Conservation (phyloP, 2,329 filamentous ascomycete species). For the Bipolaris bicolor region DNA sequence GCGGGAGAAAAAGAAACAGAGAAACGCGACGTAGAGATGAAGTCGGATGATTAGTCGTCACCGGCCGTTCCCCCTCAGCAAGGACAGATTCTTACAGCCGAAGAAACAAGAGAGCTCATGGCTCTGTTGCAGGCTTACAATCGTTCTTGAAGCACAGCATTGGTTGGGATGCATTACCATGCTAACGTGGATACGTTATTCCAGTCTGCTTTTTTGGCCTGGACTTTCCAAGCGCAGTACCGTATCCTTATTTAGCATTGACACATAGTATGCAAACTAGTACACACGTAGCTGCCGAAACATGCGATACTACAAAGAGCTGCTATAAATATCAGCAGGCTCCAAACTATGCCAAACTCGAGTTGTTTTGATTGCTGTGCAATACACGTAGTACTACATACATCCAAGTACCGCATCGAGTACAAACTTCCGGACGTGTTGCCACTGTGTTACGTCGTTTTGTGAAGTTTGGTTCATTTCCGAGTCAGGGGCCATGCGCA, state of each 20-base stretch:
- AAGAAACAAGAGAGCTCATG: neutral
- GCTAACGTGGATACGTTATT: neutral
- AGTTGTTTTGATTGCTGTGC: too few relatives aligned
- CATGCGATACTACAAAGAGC: too few relatives aligned
- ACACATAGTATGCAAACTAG: too few relatives aligned
- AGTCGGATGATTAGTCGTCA: constrained; percentile 17
- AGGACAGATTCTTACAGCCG: neutral
- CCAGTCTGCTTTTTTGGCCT: neutral
- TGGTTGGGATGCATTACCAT: neutral
- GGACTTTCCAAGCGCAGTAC: too few relatives aligned
- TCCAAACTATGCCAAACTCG: too few relatives aligned
- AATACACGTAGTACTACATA: neutral
- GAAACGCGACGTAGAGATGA: constrained; percentile 16
- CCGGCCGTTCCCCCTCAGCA: neutral
- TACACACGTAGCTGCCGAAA: too few relatives aligned
- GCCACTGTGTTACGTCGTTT: neutral
- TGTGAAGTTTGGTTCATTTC: neutral
- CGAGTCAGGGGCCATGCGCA: neutral
- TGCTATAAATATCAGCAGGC: too few relatives aligned
- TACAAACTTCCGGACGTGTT: neutral
- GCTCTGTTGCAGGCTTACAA: neutral
- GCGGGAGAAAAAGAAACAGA: constrained; percentile 1
- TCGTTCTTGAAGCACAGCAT: neutral
- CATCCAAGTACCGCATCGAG: neutral
- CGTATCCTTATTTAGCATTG: too few relatives aligned